Evolutionary conservation across 345 rosid species (phyloP), one percentile per base, ranked within the genome.

Genomic region (Firmiana major): DNA sequence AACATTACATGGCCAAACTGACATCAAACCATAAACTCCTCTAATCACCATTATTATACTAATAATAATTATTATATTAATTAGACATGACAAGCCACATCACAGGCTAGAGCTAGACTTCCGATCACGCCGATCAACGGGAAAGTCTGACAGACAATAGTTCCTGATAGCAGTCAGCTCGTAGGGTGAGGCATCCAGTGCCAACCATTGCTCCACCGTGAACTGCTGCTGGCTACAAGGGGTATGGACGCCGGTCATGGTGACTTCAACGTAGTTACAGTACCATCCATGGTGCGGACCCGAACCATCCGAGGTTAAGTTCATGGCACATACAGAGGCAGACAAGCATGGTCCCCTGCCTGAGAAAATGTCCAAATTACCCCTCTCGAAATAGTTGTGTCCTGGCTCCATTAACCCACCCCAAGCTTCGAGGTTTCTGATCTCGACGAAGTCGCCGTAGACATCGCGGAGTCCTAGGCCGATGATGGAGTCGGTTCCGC

Each of bases 191-290:
- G 86, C 36, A 59, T 93, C 97, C 0, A 10, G 15, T 2, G 98
- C 97, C 53, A 95, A 88, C 99, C 99, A 95, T 85, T 93, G 99
- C 88, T 93, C 99, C 70, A 95, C 83, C 26, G 83, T 80, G 69
- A 95, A 95, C 84, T 28, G 77, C 85, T 86, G 79, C 72, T 87
- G 89, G 3, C 83, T 17, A 65, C 99, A 95, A 6, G 78, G 22
- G 1, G 70, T 63, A 63, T 93, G 98, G 64, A 87, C 86, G 21
- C 93, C 93, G 0, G 96, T 86, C 12, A 87, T 40, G 0, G 91
- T 86, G 38, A 92, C 89, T 83, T 95, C 97, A 43, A 93, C 91
- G 85, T 95, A 96, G 85, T 93, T 92, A 68, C 84, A 82, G 86
- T 96, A 93, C 99, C 97, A 93, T 0, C 99, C 98, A 63, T 89